These are phyloP conservation scores for Immersiporthe knoxdaviesiana DNA, from an alignment of 2,329 filamentous ascomycete genomes.

Conservation along the genomic window DNA sequence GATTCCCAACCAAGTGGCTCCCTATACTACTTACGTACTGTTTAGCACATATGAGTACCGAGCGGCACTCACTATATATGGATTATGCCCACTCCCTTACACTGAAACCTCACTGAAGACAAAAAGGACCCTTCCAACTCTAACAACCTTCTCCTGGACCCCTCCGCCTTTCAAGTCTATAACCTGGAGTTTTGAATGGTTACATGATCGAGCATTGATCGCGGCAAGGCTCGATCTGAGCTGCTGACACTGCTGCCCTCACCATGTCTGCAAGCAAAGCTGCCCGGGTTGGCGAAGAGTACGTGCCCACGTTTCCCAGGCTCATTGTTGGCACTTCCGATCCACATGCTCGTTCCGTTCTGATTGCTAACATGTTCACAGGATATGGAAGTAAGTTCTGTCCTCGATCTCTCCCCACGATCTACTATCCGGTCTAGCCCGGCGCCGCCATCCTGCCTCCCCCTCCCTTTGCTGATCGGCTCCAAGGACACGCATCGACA, in stretches of 20 bases:
- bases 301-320: constrained; percentile 37
- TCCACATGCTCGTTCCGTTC: not conserved
- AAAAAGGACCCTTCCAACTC: not conserved
- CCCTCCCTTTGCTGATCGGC: constrained; percentile 31
- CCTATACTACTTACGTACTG: constrained; percentile 1
- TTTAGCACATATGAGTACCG: too few species aligned
- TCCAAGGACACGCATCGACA: constrained; percentile 86
- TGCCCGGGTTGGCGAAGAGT: constrained; percentile 66
- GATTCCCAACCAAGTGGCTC: constrained; percentile 6
- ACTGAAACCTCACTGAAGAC: constrained; percentile 15
- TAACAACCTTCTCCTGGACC: not conserved
- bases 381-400: constrained; percentile 84
- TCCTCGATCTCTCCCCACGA: constrained; percentile 1
- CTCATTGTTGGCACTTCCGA: not conserved
- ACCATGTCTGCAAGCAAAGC: constrained; percentile 64
- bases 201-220: constrained; percentile 28
- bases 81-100: constrained; percentile 6
- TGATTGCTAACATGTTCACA: constrained; percentile 44
- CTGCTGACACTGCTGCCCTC: constrained; percentile 25
- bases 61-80: not conserved
- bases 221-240: constrained; percentile 29
- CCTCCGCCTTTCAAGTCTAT: not conserved
- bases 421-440: not conserved
- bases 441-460: constrained; percentile 33
- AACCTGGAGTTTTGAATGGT: constrained; percentile 22